Conservation (phyloP, 2,329 filamentous ascomycete genomes). For the Nothomitra cinnamomea region DNA sequence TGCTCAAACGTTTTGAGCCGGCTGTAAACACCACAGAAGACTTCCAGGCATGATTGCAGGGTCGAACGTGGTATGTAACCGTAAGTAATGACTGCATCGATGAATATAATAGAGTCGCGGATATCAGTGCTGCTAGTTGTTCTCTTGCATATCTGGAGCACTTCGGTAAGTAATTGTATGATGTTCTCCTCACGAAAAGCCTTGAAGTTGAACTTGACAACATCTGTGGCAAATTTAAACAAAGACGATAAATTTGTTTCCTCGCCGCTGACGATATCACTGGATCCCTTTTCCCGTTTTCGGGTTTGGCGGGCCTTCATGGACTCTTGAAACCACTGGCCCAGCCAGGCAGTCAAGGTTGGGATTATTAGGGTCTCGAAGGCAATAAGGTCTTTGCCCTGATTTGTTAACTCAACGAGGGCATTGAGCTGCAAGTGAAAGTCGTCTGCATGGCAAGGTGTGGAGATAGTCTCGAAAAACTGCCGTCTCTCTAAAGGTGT, state of each 20-base stretch:
- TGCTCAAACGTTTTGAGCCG: constrained; percentile 43
- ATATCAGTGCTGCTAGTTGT: constrained; percentile 50
- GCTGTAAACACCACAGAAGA: constrained; percentile 55
- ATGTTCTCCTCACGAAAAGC: constrained; percentile 46
- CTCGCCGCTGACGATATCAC: constrained; percentile 25
- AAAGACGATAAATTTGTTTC: constrained; percentile 46
- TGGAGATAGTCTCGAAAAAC: constrained; percentile 46
- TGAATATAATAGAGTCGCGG: constrained; percentile 46
- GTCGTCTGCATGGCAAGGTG: constrained; percentile 39
- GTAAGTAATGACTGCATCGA: constrained; percentile 56
- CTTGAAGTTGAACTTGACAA: constrained; percentile 62
- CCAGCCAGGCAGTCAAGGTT: constrained; percentile 43
- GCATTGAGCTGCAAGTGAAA: constrained; percentile 49
- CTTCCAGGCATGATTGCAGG: constrained; percentile 48
- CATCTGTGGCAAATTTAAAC: constrained; percentile 47
- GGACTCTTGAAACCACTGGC: constrained; percentile 35
- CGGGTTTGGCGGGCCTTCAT: constrained; percentile 33
- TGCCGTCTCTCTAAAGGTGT: constrained; percentile 50
- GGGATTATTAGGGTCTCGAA: constrained; percentile 52
- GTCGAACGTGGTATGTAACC: constrained; percentile 47
- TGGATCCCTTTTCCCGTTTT: constrained; percentile 24
- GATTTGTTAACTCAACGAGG: constrained; percentile 41
- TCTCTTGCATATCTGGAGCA: constrained; percentile 50
- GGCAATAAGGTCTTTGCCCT: constrained; percentile 44
- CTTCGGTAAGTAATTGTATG: constrained; percentile 40